phyloP scores from a whole-genome alignment of 352 stramenopile species.

The Pythium pyrilobum region DNA sequence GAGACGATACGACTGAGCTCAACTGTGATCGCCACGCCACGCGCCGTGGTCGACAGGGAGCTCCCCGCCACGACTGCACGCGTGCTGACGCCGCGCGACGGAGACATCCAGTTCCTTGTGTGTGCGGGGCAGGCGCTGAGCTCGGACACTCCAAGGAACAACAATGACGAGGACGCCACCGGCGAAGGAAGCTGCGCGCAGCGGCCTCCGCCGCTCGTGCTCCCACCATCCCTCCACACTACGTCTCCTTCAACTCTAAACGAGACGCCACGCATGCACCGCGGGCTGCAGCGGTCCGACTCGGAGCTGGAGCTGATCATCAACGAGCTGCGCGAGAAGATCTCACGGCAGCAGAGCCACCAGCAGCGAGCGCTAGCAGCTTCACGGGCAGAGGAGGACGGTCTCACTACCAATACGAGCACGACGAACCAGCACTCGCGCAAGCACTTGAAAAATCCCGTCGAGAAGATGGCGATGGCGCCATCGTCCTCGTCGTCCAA shows the following conservation, averaged over 20 bases:
- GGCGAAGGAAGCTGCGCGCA: not conserved
- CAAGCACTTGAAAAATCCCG: constrained; percentile 58
- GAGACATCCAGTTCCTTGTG: constrained; percentile 12
- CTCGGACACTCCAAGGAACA: constrained; percentile 7
- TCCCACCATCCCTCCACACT: too few relatives aligned
- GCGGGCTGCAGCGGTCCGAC: constrained; percentile 31
- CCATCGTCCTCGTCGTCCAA: not conserved
- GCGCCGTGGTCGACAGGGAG: not conserved
- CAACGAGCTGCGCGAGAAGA: constrained; percentile 46
- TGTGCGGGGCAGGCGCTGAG: constrained; percentile 9
- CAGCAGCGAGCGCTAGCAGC: not conserved
- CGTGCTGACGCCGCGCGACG: not conserved
- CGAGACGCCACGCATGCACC: not conserved
- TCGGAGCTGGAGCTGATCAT: constrained; percentile 70
- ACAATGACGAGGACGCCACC: constrained; percentile 10
- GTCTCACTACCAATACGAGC: constrained; percentile 5
- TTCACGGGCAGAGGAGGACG: not conserved
- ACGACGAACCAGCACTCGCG: constrained; percentile 16
- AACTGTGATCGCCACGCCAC: not conserved
- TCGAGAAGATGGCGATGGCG: constrained; percentile 41
- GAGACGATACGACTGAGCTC: constrained; percentile 11
- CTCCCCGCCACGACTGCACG: not conserved
- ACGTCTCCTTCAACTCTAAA: too few relatives aligned
- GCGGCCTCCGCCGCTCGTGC: not conserved
- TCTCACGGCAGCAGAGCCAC: constrained; percentile 32